phyloP scores from a whole-genome alignment of 768 basidiomycete species.

The Boletus speciosus region DNA sequence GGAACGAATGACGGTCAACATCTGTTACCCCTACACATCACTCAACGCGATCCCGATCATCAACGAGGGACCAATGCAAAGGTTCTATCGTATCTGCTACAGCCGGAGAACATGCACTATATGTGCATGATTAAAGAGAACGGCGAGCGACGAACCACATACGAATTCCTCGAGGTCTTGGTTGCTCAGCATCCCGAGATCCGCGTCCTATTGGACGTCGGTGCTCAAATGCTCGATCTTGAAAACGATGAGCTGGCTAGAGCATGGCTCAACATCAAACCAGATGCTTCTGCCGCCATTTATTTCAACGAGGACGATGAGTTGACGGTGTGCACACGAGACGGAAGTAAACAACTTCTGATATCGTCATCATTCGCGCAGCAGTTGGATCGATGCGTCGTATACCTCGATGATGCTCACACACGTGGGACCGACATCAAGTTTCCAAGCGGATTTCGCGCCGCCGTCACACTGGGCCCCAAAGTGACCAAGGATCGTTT shows the following conservation, averaged over 20 bases:
- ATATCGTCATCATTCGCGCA: slow-evolving; percentile 6
- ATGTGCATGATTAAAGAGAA: slow-evolving; percentile 11
- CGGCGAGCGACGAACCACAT: slow-evolving; percentile 9
- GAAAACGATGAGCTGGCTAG: slow-evolving; percentile 38
- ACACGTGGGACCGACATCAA: slow-evolving; percentile 49
- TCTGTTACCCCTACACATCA: no score
- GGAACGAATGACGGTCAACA: slow-evolving; percentile 47
- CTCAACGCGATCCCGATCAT: no score
- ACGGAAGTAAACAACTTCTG: not conserved
- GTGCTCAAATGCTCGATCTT: slow-evolving; percentile 52
- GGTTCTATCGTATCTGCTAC: no score
- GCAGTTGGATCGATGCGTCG: slow-evolving; percentile 39
- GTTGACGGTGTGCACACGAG: not conserved
- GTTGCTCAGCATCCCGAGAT: slow-evolving; percentile 33
- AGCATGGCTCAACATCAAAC: slow-evolving; percentile 11
- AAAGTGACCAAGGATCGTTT: slow-evolving; percentile 52
- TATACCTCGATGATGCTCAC: slow-evolving; percentile 56
- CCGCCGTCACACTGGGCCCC: slow-evolving; percentile 35
- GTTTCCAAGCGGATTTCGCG: slow-evolving; percentile 35
- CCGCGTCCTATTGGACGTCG: slow-evolving; percentile 49
- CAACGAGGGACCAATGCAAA: no score
- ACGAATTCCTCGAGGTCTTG: slow-evolving; percentile 31
- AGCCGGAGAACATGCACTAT: slow-evolving; percentile 29
- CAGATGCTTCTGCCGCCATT: slow-evolving; percentile 38
- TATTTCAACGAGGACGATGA: slow-evolving; percentile 32